phyloP scores from a whole-genome alignment of 2,329 filamentous ascomycete genomes.

The Stromatinia cepivora region DNA sequence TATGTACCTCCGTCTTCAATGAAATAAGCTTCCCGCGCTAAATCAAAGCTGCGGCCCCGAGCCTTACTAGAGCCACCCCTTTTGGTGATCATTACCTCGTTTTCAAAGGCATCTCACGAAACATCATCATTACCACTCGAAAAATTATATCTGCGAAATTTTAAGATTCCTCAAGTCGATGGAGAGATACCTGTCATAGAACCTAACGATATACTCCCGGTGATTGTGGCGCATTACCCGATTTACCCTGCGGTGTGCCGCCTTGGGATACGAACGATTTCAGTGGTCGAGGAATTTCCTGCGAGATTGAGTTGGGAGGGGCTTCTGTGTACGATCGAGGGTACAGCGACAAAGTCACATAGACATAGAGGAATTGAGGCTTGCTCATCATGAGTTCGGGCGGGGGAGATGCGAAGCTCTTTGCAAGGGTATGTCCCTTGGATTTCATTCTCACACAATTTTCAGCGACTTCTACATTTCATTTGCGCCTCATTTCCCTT shows the following conservation, averaged over 20 bases:
- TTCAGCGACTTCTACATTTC: slow-evolving; percentile 1
- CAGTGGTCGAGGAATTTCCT: slow-evolving; percentile 33
- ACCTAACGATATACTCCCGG: slow-evolving; percentile 30
- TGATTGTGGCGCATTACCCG: slow-evolving; percentile 32
- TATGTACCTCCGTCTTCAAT: background rate
- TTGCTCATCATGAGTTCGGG: slow-evolving; percentile 44
- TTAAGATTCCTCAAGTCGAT: slow-evolving; percentile 28
- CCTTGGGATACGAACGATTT: slow-evolving; percentile 29
- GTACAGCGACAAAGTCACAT: slow-evolving; percentile 21
- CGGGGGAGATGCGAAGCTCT: slow-evolving; percentile 98
- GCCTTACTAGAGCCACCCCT: slow-evolving; percentile 25
- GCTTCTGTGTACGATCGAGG: slow-evolving; percentile 26
- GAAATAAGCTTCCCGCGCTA: slow-evolving; percentile 21
- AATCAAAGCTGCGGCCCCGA: slow-evolving; percentile 24
- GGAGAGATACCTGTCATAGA: slow-evolving; percentile 30
- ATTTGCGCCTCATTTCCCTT: slow-evolving; percentile 26
- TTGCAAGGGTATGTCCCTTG: slow-evolving; percentile 77
- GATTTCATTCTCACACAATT: background rate
- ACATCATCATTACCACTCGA: slow-evolving; percentile 21
- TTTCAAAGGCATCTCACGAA: slow-evolving; percentile 24
- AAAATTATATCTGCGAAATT: slow-evolving; percentile 19
- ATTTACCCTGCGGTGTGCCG: slow-evolving; percentile 8
- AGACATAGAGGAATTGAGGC: slow-evolving; percentile 29
- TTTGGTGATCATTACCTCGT: slow-evolving; percentile 21
- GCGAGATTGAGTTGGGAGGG: slow-evolving; percentile 33